Percentiles rank a stretch among this genome's conserved stretches.
Evolutionary conservation across 2,329 filamentous ascomycete species (phyloP).

Genomic region (Alternaria conjuncta): DNA sequence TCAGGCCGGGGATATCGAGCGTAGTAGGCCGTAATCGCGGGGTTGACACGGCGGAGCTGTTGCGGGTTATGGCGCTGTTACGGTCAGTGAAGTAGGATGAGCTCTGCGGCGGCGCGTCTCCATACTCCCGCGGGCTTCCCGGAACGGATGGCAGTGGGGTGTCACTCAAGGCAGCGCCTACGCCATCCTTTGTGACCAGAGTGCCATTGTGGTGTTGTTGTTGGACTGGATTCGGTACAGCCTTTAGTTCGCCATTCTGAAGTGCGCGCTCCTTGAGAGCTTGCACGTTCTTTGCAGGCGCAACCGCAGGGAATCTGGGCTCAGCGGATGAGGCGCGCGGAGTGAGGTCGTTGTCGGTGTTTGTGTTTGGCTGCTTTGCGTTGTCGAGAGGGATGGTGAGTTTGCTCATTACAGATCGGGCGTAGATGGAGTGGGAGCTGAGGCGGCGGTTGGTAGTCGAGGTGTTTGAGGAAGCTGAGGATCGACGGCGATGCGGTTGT

Average conservation of each 20-base stretch:
- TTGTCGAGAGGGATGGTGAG: slow-evolving; percentile 34
- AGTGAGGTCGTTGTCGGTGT: slow-evolving; percentile 24
- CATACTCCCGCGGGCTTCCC: slow-evolving; percentile 67
- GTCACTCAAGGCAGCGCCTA: slow-evolving; percentile 64
- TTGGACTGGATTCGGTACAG: slow-evolving; percentile 20
- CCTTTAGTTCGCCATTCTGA: slow-evolving; percentile 40
- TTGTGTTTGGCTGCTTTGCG: slow-evolving; percentile 19
- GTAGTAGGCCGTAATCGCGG: slow-evolving; percentile 89
- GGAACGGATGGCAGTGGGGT: slow-evolving; percentile 69
- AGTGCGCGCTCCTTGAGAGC: slow-evolving; percentile 29
- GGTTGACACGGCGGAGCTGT: slow-evolving; percentile 78
- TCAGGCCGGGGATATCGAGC: slow-evolving; percentile 95
- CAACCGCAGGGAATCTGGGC: slow-evolving; percentile 15
- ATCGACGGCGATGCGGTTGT: slow-evolving; percentile 21
- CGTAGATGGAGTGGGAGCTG: slow-evolving; percentile 58
- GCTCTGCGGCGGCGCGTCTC: slow-evolving; percentile 24
- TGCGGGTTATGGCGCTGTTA: slow-evolving; percentile 68
- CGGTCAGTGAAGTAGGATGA: slow-evolving; percentile 25
- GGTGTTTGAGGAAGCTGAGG: slow-evolving; percentile 23
- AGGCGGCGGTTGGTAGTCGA: slow-evolving; percentile 30
- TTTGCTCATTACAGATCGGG: slow-evolving; percentile 58
- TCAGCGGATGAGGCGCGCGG: slow-evolving; percentile 21
- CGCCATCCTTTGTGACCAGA: slow-evolving; percentile 47
- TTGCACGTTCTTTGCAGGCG: slow-evolving; percentile 31
- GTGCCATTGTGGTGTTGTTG: slow-evolving; percentile 23